phyloP scores from a whole-genome alignment of 192 early-diverging fungal genomes.

The Coemansia sp. region DNA sequence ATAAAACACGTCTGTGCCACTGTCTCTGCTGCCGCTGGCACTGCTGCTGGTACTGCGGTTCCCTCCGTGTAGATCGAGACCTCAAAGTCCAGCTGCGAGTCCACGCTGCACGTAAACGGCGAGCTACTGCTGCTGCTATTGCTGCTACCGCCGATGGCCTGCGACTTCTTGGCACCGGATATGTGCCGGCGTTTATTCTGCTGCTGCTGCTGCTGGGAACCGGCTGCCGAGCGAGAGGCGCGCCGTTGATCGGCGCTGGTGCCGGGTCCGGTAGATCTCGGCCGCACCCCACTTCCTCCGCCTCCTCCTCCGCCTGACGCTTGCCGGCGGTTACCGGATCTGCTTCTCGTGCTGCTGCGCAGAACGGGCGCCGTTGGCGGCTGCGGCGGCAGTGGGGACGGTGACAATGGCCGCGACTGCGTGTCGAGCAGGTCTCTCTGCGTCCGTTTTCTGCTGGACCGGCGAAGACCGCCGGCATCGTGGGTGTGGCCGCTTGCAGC shows the following conservation, averaged over 20 bases:
- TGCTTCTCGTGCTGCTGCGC: not conserved
- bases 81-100: conserved; percentile 26
- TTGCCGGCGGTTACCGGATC: not conserved
- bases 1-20: conserved; percentile 22
- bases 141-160: not conserved
- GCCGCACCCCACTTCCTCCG: not conserved
- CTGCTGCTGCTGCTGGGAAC: not conserved
- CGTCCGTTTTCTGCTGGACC: conserved; percentile 6
- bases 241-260: not conserved
- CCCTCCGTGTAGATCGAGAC: conserved; percentile 27
- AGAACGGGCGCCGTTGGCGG: not conserved
- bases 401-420: not conserved
- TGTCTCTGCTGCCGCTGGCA: not conserved
- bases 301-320: no score
- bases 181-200: conserved; percentile 4
- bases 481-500: not conserved
- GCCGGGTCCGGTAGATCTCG: not conserved
- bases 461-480: not conserved
- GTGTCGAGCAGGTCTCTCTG: not conserved
- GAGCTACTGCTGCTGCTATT: conserved; percentile 12
- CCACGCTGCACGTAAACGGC: conserved; percentile 6
- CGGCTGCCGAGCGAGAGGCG: no score
- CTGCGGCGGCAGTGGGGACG: not conserved
- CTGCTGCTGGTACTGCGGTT: conserved; percentile 14
- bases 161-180: not conserved